A percentile compares a stretch with the other conserved stretches of the same genome.
Conservation (phyloP, 345 rosid genomes). For the Bretschneidera sinensis region DNA sequence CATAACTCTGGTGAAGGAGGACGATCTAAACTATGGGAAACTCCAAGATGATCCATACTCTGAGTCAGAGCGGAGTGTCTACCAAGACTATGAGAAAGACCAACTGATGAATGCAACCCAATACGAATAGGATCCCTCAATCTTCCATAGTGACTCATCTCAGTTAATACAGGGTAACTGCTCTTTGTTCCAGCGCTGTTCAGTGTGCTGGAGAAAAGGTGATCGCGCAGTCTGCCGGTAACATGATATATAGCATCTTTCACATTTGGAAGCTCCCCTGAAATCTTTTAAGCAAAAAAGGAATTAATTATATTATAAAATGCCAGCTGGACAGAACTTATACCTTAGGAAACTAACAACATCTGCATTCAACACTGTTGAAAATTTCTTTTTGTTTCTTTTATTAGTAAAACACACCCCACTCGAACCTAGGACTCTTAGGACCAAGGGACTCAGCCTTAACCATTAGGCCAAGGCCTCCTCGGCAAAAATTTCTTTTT, state of each 20-base stretch:
- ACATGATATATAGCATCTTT: slow-evolving; percentile 74
- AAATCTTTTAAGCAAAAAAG: slow-evolving; percentile 49
- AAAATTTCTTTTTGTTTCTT: too few species aligned
- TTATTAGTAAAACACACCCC: too few species aligned
- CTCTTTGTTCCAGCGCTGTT: slow-evolving; percentile 36
- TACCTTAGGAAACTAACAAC: too few species aligned
- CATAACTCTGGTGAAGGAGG: slow-evolving; percentile 49
- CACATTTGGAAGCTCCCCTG: slow-evolving; percentile 67
- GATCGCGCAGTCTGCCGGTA: slow-evolving; percentile 74
- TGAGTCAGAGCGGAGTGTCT: not conserved
- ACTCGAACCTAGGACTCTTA: too few species aligned
- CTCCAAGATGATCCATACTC: slow-evolving; percentile 41
- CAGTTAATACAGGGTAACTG: slow-evolving; percentile 38
- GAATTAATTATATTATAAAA: slow-evolving; percentile 13
- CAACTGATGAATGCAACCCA: slow-evolving; percentile 28
- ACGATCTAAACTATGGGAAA: slow-evolving; percentile 38
- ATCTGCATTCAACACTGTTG: too few species aligned
- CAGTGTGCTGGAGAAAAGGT: slow-evolving; percentile 42
- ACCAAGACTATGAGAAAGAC: slow-evolving; percentile 30
- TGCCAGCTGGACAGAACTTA: too few species aligned
- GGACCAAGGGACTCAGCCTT: too few species aligned
- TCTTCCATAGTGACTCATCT: slow-evolving; percentile 46
- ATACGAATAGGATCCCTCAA: slow-evolving; percentile 31
- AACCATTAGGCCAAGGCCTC: too few species aligned
- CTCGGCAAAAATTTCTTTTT: too few species aligned